A percentile compares a stretch with the other conserved stretches of the same genome.
Evolutionary conservation across 2,329 filamentous ascomycete species (phyloP).

Genomic region (Waltergamsia citrina): DNA sequence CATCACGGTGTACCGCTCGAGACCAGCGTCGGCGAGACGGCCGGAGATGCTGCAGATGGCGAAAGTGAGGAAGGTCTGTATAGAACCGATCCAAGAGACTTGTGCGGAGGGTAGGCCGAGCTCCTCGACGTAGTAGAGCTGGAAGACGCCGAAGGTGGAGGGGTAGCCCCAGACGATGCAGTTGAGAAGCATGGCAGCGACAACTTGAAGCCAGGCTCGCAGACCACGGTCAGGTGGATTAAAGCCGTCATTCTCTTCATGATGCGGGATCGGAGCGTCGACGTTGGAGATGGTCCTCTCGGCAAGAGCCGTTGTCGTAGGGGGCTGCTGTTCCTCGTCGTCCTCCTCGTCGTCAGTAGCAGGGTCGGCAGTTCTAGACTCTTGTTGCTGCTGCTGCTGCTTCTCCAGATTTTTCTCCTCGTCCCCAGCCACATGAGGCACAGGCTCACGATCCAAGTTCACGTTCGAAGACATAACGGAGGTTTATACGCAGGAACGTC

Average conservation of each 20-base stretch:
- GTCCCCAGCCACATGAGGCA: too few species aligned
- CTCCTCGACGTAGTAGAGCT: constrained; percentile 34
- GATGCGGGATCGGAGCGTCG: constrained; percentile 11
- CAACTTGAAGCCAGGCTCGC: constrained; percentile 39
- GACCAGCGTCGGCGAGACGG: constrained; percentile 39
- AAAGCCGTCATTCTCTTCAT: constrained; percentile 11
- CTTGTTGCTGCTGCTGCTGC: too few species aligned
- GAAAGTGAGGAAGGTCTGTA: constrained; percentile 41
- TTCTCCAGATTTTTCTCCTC: too few species aligned
- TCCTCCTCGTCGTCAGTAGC: neutral
- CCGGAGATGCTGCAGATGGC: constrained; percentile 37
- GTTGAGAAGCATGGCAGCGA: constrained; percentile 36
- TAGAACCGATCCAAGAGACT: constrained; percentile 35
- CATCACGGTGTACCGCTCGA: constrained; percentile 28
- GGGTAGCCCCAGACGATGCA: constrained; percentile 40
- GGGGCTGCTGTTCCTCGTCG: constrained; percentile 2
- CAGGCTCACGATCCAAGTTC: too few species aligned
- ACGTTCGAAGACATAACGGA: too few species aligned
- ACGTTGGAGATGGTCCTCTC: constrained; percentile 13
- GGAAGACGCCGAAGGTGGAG: constrained; percentile 42
- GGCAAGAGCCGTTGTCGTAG: constrained; percentile 1
- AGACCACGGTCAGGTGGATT: constrained; percentile 33
- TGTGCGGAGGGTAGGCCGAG: constrained; percentile 23
- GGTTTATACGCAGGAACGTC: too few species aligned
- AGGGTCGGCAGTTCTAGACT: too few species aligned